Base-by-base conservation (phyloP, 1,284 basidiomycete genomes). In the Ceratobasidium sp. region DNA sequence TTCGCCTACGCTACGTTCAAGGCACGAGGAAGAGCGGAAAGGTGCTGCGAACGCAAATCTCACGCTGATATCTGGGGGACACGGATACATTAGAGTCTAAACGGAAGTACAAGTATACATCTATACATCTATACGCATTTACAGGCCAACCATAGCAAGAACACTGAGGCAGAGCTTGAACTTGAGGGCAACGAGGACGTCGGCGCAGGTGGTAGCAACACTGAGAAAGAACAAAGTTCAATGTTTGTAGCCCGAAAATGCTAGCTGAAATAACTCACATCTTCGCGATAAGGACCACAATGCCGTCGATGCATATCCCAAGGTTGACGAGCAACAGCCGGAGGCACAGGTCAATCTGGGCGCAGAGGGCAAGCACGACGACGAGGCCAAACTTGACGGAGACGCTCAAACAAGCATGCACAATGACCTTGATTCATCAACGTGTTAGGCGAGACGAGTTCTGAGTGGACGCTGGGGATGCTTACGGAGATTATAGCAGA, bases 341-440 rank as follows among this genome's bases (percentile, higher is more conserved):
- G n/a, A 66, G 30, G 63, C 63, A 66, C 14, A 35, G 21, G 23
- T 66, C 41, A 7, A 66, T 32, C 49, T 52, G 7, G 23, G 35
- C 47, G 7, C 32, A 47, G 32, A 66, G 2, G 30, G 14, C 21
- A 2, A 66, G 8, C 14, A 50, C 9, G n/a, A 66, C 47, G 7
- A 21, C 1, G n/a, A 50, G 13, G 11, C 63, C 63, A 21, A 66
- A 52, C 63, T 52, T 66, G 63, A 47, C 47, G 35, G 38, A 13
- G n/a, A 66, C 13, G 2, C 4, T 1, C 14, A 66, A 6, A 32
- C 63, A 66, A 16, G 49, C 47, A 30, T 66, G 4, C 28, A 66
- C 49, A 32, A 66, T 66, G 21, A 66, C 30, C 61, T 63, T 14
- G 8, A 62, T 9, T 44, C 18, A 18, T 23, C 14, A 21, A 47